Conservation (phyloP, 148 eudicot genomes). For the Silene conica region DNA sequence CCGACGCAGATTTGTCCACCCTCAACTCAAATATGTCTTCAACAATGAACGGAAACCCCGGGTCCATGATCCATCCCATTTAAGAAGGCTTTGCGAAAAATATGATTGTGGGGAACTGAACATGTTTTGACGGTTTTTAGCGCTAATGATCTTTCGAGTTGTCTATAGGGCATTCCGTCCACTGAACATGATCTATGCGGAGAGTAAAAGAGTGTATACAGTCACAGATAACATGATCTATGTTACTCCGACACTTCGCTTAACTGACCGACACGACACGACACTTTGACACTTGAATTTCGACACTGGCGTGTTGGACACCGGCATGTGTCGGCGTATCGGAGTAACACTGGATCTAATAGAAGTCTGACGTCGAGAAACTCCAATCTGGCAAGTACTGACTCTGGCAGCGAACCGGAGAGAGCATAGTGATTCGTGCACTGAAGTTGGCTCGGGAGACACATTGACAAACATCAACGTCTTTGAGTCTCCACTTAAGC, state of each 20-base stretch:
- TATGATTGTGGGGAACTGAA: neutral
- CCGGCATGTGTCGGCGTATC: too few relatives aligned
- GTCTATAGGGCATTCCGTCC: neutral
- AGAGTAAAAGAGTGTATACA: too few relatives aligned
- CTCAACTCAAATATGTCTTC: neutral
- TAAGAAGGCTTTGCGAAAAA: too few relatives aligned
- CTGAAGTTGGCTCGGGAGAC: slow-evolving; percentile 63
- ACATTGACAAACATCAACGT: slow-evolving; percentile 75
- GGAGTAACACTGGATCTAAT: too few relatives aligned
- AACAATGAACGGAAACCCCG: neutral
- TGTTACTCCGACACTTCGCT: too few relatives aligned
- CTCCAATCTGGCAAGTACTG: slow-evolving; percentile 68
- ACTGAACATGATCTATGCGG: neutral
- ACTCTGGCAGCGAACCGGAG: slow-evolving; percentile 73
- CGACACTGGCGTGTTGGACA: too few relatives aligned
- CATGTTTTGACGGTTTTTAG: too few relatives aligned
- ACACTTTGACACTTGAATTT: too few relatives aligned
- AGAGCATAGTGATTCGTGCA: slow-evolving; percentile 60
- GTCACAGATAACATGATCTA: too few relatives aligned
- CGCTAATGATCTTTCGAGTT: too few relatives aligned
- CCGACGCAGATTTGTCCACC: slow-evolving; percentile 6
- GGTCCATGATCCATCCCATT: neutral
- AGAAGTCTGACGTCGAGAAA: slow-evolving; percentile 65
- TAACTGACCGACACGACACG: too few relatives aligned
- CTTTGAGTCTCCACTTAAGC: slow-evolving; percentile 76